phyloP scores from a whole-genome alignment of 2,329 filamentous ascomycete genomes.

The Fusarium duplospermum region DNA sequence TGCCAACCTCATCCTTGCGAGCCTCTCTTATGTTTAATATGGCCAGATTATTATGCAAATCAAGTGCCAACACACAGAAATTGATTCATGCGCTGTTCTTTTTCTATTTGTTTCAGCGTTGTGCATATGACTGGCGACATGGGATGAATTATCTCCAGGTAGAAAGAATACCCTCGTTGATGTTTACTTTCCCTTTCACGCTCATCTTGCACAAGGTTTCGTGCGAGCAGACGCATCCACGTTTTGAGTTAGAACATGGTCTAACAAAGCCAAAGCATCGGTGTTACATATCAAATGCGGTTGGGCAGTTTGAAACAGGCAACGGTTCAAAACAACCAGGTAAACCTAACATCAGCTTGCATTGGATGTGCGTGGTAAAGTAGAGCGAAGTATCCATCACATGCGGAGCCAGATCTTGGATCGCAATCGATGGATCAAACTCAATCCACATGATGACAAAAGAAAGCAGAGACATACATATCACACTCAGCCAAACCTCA shows the following conservation, averaged over 20 bases:
- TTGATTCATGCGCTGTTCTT: conserved; percentile 13
- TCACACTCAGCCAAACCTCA: neutral
- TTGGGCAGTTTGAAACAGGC: neutral
- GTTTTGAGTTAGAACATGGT: neutral
- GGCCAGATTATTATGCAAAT: conserved; percentile 10
- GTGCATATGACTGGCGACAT: neutral
- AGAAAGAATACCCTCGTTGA: neutral
- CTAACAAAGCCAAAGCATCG: neutral
- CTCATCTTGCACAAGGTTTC: neutral
- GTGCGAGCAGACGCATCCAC: neutral
- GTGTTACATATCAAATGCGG: neutral
- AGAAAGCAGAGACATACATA: neutral
- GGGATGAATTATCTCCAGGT: neutral
- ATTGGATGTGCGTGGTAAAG: neutral
- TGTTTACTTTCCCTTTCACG: neutral
- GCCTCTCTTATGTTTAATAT: conserved; percentile 29
- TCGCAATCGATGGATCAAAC: neutral
- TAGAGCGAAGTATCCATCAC: neutral
- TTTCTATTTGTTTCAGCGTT: neutral
- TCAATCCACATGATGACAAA: neutral
- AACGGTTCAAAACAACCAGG: neutral
- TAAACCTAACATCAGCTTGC: neutral
- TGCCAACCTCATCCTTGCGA: conserved; percentile 33
- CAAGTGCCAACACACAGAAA: conserved; percentile 10
- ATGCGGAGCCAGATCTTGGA: neutral